Evolutionary conservation across 352 stramenopile species (phyloP), one percentile per base, ranked within the genome.

Genomic region (Globisporangium barbulae): DNA sequence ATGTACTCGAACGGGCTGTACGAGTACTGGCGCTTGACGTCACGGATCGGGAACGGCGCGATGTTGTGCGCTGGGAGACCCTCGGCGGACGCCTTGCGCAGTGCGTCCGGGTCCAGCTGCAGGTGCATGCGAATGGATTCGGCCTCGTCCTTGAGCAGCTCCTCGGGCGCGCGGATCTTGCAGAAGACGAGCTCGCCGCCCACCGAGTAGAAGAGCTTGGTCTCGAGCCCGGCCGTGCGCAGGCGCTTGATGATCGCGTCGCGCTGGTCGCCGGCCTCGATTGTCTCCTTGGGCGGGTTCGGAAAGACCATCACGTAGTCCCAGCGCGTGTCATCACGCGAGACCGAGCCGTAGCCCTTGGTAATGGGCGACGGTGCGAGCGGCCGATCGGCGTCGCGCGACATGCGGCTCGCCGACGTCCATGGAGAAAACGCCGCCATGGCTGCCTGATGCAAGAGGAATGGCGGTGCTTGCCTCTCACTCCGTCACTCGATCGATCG

Each of bases 221-320:
- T 83, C 33, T 82, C 78, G 53, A 95, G 77, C 0, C 85, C 86
- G 0, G 83, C 73, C 10, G 72, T 70, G 45, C 74, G 76, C 45
- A 95, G 72, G 35, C 82, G 81, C 53, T 79, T 75, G 68, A 93
- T 81, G 79, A 95, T 95, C 53, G 75, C 85, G 55, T 93, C 83
- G 53, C 81, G 85, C 72, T 84, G 72, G 70, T 87, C 76, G 52
- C 83, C 79, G 39, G 70, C 72, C 35, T 86, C 78, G 60, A 85
- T 77, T 39, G 81, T 79, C 45, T 79, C 72, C 63, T 78, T 88
- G 12, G 81, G 73, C 25, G 83, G 83, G 63, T 93, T 89, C 3
- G 83, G 84, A 65, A 95, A 95, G 42, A 89, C 84, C 61, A 95
- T 89, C 56, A 90, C 83, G 63, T 93, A 95, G 74, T 93, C 86